A percentile compares a stretch with the other conserved stretches of the same genome.
phyloP scores from a whole-genome alignment of 768 basidiomycete genomes.

The Clitopilus hobsonii region DNA sequence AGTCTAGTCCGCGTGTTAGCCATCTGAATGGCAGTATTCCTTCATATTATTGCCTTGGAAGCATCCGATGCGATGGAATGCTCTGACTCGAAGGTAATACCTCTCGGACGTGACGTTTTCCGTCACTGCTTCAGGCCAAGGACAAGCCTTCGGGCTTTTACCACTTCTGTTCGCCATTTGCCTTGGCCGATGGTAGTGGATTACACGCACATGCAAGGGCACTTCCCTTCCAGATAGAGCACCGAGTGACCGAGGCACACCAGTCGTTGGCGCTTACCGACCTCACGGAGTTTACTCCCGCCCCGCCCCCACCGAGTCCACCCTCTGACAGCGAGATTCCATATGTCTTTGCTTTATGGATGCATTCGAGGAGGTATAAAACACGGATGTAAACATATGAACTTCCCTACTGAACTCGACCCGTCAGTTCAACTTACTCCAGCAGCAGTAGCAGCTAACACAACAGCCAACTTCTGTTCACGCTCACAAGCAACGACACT shows the following conservation, averaged over 20 bases:
- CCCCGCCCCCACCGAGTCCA: not conserved
- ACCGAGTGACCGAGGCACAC: not conserved
- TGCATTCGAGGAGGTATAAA: not conserved
- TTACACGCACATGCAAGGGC: not conserved
- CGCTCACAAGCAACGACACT: constrained; percentile 1
- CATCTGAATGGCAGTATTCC: no score
- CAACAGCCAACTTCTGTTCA: not conserved
- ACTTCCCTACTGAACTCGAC: not conserved
- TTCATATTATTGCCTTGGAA: no score
- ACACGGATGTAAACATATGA: not conserved
- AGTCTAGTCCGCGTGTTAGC: no score
- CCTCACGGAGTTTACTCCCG: not conserved
- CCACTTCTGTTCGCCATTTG: not conserved
- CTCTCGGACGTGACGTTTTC: no score
- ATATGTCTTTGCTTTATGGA: not conserved
- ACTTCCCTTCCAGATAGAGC: not conserved
- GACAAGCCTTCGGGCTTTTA: no score
- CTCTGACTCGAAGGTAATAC: no score
- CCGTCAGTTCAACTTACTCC: not conserved
- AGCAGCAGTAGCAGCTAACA: not conserved
- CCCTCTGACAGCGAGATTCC: not conserved
- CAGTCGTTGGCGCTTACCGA: not conserved
- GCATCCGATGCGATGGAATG: no score
- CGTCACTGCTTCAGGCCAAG: no score
- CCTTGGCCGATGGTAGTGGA: not conserved